Evolutionary conservation across 768 basidiomycete species (phyloP).

Genomic region (Lactifluus hygrophoroides): DNA sequence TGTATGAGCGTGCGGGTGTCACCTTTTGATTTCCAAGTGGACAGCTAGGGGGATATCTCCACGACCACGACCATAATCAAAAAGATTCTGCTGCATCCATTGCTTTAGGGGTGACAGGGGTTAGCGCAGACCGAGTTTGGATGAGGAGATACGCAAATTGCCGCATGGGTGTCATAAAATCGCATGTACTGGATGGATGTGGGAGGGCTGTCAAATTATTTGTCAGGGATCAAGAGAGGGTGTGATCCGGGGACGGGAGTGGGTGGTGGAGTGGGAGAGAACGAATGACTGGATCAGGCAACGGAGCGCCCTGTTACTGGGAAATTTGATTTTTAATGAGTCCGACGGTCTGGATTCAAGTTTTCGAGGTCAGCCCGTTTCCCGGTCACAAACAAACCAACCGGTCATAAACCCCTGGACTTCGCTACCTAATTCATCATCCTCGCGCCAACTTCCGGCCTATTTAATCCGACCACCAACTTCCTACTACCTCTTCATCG

Average conservation of each 20-base stretch:
- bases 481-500: not conserved
- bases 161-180: not conserved
- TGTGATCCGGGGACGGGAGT: not conserved
- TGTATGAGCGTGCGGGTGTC: too few species aligned
- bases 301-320: constrained; percentile 19
- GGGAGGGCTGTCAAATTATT: too few species aligned
- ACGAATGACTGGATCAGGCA: constrained; percentile 2
- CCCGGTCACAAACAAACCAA: constrained; percentile 5
- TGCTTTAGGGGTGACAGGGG: not conserved
- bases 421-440: not conserved
- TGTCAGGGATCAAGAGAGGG: too few species aligned
- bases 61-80: too few species aligned
- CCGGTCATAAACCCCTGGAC: not conserved
- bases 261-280: not conserved
- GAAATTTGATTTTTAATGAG: not conserved
- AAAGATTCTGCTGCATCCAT: too few species aligned
- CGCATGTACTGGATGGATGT: not conserved
- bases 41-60: too few species aligned
- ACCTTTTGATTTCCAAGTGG: not conserved
- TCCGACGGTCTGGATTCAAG: not conserved
- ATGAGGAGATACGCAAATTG: not conserved
- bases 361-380: not conserved
- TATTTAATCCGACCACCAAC: constrained; percentile 11
- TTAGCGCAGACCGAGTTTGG: not conserved
- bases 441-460: constrained; percentile 17